These are phyloP conservation scores for Schwanniomyces sp. DNA, from an alignment of 805 yeast species.

Conservation along the genomic window DNA sequence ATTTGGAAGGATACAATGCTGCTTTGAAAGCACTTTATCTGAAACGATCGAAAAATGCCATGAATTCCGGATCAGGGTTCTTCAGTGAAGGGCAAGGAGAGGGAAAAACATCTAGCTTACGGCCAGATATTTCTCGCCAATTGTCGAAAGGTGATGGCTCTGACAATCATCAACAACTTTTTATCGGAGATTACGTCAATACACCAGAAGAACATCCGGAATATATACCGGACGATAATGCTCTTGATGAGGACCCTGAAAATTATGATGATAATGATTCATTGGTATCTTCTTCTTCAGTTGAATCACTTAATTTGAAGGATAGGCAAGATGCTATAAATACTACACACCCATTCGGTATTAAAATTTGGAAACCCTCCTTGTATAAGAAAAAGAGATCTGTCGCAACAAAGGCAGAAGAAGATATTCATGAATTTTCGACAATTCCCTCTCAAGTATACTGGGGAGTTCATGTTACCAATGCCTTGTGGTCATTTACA, in stretches of 20 bases:
- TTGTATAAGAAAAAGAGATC: conserved; percentile 89
- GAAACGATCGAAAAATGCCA: conserved; percentile 13
- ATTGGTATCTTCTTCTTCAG: conserved; percentile 25
- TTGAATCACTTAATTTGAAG: conserved; percentile 82
- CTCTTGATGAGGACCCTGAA: conserved; percentile 23
- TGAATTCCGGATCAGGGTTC: background rate
- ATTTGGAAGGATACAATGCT: conserved; percentile 71
- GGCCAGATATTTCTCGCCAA: background rate
- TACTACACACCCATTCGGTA: conserved; percentile 96
- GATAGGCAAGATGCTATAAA: conserved; percentile 97
- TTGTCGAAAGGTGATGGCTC: background rate
- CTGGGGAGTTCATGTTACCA: conserved; percentile 64
- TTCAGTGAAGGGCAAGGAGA: background rate
- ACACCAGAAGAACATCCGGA: conserved; percentile 3
- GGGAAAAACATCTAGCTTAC: background rate
- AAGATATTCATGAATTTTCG: conserved; percentile 83
- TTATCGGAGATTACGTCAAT: conserved; percentile 10
- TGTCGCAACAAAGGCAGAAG: conserved; percentile 86
- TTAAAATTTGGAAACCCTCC: conserved; percentile 98
- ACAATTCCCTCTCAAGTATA: conserved; percentile 51
- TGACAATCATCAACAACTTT: conserved; percentile 12
- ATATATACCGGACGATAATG: background rate
- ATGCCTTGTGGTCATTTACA: conserved; percentile 69
- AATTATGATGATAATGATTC: conserved; percentile 24
- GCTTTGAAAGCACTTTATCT: conserved; percentile 50